Evolutionary conservation across 257 asterid genomes (phyloP).

Genomic region (Oldenlandia corymbosa): DNA sequence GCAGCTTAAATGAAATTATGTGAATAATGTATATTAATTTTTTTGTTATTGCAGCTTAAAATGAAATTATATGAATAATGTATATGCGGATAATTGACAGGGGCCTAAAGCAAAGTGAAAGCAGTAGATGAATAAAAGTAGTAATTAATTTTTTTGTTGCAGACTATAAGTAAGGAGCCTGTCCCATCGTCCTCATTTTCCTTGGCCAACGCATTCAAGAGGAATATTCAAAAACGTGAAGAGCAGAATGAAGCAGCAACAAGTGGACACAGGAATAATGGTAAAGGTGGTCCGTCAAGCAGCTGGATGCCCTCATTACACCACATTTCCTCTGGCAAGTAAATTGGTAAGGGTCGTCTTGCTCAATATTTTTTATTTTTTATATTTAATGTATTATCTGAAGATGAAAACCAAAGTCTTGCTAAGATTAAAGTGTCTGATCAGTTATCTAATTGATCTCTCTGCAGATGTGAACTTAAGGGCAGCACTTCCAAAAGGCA

Average conservation of each 20-base stretch:
- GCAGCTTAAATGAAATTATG: neutral
- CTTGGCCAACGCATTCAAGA: conserved; percentile 23
- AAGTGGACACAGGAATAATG: conserved; percentile 12
- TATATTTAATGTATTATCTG: neutral
- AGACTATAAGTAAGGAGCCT: conserved; percentile 13
- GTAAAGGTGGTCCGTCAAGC: conserved; percentile 26
- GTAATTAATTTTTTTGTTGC: no score
- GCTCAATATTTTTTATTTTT: neutral
- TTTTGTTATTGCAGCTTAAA: no score
- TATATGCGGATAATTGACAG: no score
- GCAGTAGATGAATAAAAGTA: no score
- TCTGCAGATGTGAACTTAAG: conserved; percentile 8
- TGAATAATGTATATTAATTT: neutral
- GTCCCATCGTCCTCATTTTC: conserved; percentile 18
- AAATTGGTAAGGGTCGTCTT: conserved; percentile 16
- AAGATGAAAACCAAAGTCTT: neutral
- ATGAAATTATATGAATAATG: no score
- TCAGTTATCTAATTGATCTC: neutral
- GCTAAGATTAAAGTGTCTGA: neutral
- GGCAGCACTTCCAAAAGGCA: conserved; percentile 7
- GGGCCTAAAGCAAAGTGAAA: no score
- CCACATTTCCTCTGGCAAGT: conserved; percentile 24
- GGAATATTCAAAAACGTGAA: conserved; percentile 18
- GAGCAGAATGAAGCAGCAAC: conserved; percentile 21
- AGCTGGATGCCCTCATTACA: conserved; percentile 19